These are phyloP conservation scores for Termitomyces sp. DNA, from an alignment of 768 basidiomycete species.

Conservation along the genomic window DNA sequence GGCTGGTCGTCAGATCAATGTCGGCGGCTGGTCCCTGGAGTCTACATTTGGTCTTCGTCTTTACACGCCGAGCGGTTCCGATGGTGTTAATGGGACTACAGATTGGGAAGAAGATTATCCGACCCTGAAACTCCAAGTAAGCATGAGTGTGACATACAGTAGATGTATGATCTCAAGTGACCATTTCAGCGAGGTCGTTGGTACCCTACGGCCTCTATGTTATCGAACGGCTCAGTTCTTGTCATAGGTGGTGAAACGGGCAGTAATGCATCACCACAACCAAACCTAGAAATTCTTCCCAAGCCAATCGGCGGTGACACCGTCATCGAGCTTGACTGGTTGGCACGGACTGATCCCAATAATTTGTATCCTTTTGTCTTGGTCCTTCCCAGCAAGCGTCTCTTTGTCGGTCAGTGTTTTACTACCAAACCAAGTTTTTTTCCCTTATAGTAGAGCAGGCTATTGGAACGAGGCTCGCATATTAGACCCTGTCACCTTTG, in stretches of 20 bases:
- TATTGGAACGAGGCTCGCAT: slow-evolving; percentile 83
- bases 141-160: slow-evolving; percentile 7
- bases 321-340: slow-evolving; percentile 55
- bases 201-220: slow-evolving; percentile 65
- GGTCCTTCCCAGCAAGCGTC: slow-evolving; percentile 60
- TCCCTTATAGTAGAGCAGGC: slow-evolving; percentile 27
- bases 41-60: slow-evolving; percentile 73
- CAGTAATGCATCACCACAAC: slow-evolving; percentile 60
- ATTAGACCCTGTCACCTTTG: slow-evolving; percentile 60
- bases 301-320: slow-evolving; percentile 62
- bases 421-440: background rate
- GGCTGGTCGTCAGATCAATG: slow-evolving; percentile 57
- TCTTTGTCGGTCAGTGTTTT: slow-evolving; percentile 61
- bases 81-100: slow-evolving; percentile 67
- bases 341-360: slow-evolving; percentile 70
- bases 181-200: slow-evolving; percentile 51
- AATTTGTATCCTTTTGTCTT: slow-evolving; percentile 78
- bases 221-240: slow-evolving; percentile 71
- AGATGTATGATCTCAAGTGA: background rate
- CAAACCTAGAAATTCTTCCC: slow-evolving; percentile 70
- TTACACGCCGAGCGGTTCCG: slow-evolving; percentile 63
- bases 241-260: slow-evolving; percentile 75
- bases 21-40: slow-evolving; percentile 65
- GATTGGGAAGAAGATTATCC: slow-evolving; percentile 75
- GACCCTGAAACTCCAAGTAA: slow-evolving; percentile 56